Base-by-base conservation (phyloP, 2,329 filamentous ascomycete genomes). In the Fusarium camptoceras region DNA sequence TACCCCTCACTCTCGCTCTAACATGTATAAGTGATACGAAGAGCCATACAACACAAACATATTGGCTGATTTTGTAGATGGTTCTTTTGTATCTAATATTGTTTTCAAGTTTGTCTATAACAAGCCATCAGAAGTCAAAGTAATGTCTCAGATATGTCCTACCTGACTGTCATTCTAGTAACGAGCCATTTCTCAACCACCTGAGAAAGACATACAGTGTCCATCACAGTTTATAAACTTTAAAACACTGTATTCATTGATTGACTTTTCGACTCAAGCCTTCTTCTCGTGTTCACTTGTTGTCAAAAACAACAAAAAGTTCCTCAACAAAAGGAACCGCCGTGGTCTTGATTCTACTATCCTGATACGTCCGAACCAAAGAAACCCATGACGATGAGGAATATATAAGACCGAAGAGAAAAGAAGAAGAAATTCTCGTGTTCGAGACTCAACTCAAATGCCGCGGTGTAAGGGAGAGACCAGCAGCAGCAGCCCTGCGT, bases 371-470 rank as follows among this genome's bases (percentile, higher is more conserved):
- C 14, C 8, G 6, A 2, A 47, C 5, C 30, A 6, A 25, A 25
- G 22, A n/a, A 50, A 20, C 56, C 34, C 11, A 57, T 60, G 61
- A 49, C 47, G 16, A 54, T 61, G 24, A 66, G 61, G 63, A 42
- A 66, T 48, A 66, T 66, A 60, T 39, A 54, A 66, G 61, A 55
- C 61, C 63, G n/a, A 28, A 63, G 55, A 62, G 6, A 14, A 22
- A 18, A 16, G 8, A 20, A 42, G n/a, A 53, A 41, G 10, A 14
- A 42, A 51, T 51, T 39, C 49, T 51, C 37, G 49, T 53, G 44
- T 42, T 51, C 10, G 48, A 51, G 31, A 39, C 24, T 27, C 11
- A 7, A 12, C 20, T 49, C 16, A 14, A 20, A 51, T 39, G 22
- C 9, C 34, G 49, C 49, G 41, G 57, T 47, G 37, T 12, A 27